Evolutionary conservation across 331 rosid genomes (phyloP), one percentile per base, ranked within the genome.

Genomic region (Cucumis variabilis): DNA sequence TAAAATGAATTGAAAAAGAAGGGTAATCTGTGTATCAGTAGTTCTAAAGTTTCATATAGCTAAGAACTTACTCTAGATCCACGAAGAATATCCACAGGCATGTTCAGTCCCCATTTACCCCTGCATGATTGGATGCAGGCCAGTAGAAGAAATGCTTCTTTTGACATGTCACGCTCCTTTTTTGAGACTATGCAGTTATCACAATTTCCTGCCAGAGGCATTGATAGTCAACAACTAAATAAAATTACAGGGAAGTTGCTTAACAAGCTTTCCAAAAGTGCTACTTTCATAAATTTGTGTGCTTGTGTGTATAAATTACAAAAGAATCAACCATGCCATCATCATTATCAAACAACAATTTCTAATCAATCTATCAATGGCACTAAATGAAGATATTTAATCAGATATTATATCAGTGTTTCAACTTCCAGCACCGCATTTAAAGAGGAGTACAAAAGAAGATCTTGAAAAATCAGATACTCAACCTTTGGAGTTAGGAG

Each of bases 71-170:
- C 98, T 85, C 96, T 95, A 85, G 99, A 96, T 65, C 99, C 99
- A 3, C 98, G 98, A 86, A 96, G 91, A 86, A 96, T 82, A 90
- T 96, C 99, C 87, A 94, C 89, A 62, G 96, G 96, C 96, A 96
- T 94, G 87, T 90, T 96, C 88, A 96, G 88, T 86, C 98, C 99
- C 98, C 98, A 93, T 67, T 68, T 92, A 0, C 94, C 92, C 84
- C 87, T 37, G 90, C 95, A 95, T 74, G 99, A 95, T 77, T 87
- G 94, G 88, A 96, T 90, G 94, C 98, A 94, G 84, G 96, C 96
- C 96, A 96, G 83, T 87, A 96, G 92, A 92, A 96, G 98, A 94
- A 93, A 96, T 66, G 92, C 95, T 93, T 96, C 98, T 90, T 86
- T 94, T 10, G 98, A 95, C 96, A 96, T 87, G 92, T 95, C 95